Base-by-base conservation (phyloP, 1,284 basidiomycete genomes). In the Apiotrichum akiyoshidainum region DNA sequence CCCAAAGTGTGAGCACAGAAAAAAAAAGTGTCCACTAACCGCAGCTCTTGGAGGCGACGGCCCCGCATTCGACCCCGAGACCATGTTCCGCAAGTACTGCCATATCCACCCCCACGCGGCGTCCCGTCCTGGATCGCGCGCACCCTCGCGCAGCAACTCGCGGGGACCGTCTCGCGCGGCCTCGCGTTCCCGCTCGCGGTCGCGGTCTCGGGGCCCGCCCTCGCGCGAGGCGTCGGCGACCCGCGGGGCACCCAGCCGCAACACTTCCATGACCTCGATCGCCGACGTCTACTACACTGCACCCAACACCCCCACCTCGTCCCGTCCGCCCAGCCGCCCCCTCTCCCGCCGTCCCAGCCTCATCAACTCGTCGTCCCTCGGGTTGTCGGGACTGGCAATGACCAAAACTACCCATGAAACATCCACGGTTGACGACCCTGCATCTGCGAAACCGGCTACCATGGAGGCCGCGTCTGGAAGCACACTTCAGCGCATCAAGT, bases 271-370 rank as follows among this genome's bases (percentile, higher is more conserved):
- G 49, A 37, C 64, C 7, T 73, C 73, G n/a, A 75, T 74, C 41
- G 75, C 75, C n/a, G 75, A 77, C 54, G 55, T 77, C 14, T 77
- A 66, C 63, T 73, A 73, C 59, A 70, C 74, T 11, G 73, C 74
- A 0, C 66, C 64, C 4, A 68, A 68, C 22, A 69, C 3, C n/a
- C 56, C n/a, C 13, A n/a, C 39, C 16, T 46, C 35, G 21, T 45
- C 46, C 52, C 41, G 34, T 2, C 44, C 52, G 19, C 44, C 37
- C 21, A 52, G 33, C 37, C 59, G 51, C 52, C 9, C 49, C 42
- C 2, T 67, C 55, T 47, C 55, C 55, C 31, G 53, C 21, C 35
- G 48, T 3, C 22, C 48, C 14, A 50, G 48, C 22, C 6, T 50
- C 10, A 7, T 22, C 5, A 50, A 50, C 37, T n/a, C n/a, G 12